A percentile compares a stretch with the other conserved stretches of the same genome.
phyloP scores from a whole-genome alignment of 139 green algal species.

The Ettlia oleoabundans region DNA sequence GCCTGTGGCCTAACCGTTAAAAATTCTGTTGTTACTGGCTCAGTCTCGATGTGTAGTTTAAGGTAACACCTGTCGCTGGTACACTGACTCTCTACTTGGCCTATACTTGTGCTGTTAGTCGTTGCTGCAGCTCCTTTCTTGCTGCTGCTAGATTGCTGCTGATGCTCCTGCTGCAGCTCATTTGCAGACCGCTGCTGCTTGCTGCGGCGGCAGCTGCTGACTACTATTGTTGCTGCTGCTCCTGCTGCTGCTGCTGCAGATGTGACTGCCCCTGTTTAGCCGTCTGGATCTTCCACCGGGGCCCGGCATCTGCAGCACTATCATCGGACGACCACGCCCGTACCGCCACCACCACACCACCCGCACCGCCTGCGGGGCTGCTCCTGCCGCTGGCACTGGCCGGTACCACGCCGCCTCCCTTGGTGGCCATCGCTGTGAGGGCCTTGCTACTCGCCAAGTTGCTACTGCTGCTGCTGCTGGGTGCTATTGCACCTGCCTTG shows the following conservation, averaged over 20 bases:
- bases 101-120: not conserved
- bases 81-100: too few species aligned
- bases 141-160: not conserved
- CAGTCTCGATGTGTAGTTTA: too few species aligned
- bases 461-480: not conserved
- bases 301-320: not conserved
- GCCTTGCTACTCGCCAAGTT: not conserved
- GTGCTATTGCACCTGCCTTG: not conserved
- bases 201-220: not conserved
- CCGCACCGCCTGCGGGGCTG: conserved; percentile 1
- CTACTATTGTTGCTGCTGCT: not conserved
- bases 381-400: not conserved
- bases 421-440: not conserved
- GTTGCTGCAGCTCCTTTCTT: not conserved
- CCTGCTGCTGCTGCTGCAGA: not conserved
- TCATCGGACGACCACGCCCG: conserved; percentile 12
- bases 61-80: too few species aligned
- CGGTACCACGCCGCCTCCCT: not conserved
- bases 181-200: too few species aligned
- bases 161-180: not conserved
- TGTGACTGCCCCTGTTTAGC: not conserved
- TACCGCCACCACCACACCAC: conserved; percentile 22
- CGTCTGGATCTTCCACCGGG: conserved; percentile 19
- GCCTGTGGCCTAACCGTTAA: too few species aligned
- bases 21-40: too few species aligned